These are phyloP conservation scores for Fusarium xyrophilum DNA, from an alignment of 2,329 filamentous ascomycete genomes.

Conservation along the genomic window DNA sequence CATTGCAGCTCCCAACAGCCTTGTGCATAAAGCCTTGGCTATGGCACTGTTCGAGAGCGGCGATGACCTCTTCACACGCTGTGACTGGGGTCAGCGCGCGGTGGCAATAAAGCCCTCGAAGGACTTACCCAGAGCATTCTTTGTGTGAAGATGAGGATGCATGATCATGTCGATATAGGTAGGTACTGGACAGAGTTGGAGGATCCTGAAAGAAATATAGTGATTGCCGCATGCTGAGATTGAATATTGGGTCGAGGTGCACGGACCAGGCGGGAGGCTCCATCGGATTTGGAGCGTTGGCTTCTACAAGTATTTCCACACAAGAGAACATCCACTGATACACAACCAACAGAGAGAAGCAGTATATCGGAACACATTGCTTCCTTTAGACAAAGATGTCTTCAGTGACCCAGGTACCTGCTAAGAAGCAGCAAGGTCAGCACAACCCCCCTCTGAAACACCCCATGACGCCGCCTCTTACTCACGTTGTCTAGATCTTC, in stretches of 20 bases:
- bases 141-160: slow-evolving; percentile 97
- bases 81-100: slow-evolving; percentile 30
- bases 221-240: slow-evolving; percentile 21
- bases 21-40: slow-evolving; percentile 92
- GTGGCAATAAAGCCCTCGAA: background rate
- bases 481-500: slow-evolving; percentile 67
- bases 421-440: slow-evolving; percentile 78
- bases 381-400: slow-evolving; percentile 51
- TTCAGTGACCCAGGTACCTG: slow-evolving; percentile 54
- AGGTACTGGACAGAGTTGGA: slow-evolving; percentile 11
- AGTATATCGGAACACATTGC: background rate
- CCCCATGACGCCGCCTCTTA: slow-evolving; percentile 6
- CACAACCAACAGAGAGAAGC: slow-evolving; percentile 7
- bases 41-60: slow-evolving; percentile 93
- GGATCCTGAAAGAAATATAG: slow-evolving; percentile 32
- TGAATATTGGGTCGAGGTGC: slow-evolving; percentile 35
- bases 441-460: background rate
- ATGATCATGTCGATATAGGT: slow-evolving; percentile 58
- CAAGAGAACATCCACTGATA: slow-evolving; percentile 16
- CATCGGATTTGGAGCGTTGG: slow-evolving; percentile 30
- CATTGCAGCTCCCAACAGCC: slow-evolving; percentile 87
- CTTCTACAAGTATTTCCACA: slow-evolving; percentile 3
- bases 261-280: slow-evolving; percentile 42
- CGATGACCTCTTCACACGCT: slow-evolving; percentile 97
- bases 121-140: slow-evolving; percentile 80